Base-by-base conservation (phyloP, 2,329 filamentous ascomycete species). In the Lasiodiplodia hormozganensis region DNA sequence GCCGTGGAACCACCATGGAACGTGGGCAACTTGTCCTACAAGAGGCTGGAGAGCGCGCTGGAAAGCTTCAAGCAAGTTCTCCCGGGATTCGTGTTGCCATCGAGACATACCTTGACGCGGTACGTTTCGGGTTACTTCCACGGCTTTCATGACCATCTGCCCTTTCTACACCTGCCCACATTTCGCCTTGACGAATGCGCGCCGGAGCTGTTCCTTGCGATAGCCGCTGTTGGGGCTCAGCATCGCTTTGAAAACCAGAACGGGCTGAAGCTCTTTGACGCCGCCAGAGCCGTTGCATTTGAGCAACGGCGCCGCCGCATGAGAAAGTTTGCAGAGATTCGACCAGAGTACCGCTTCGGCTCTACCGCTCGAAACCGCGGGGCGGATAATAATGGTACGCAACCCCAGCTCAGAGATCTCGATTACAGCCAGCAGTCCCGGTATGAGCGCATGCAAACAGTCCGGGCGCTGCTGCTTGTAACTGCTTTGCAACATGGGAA, bases 401-500 rank as follows among this genome's bases (percentile, higher is more conserved):
- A 67, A 71, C 31, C 65, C 65, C 14, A 69, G 68, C 5, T 71
- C 71, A 14, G 69, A 70, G 49, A 62, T 49, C 4, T 58, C 51
- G 12, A 67, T 65, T 40, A 54, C 51, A 25, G 60, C 69, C 18
- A 68, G 69, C 60, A 71, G 70, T n/a, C 69, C 66, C 21, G 75
- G 74, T 2, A 74, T 73, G 0, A 76, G 74, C 75, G 64, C 69
- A 36, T 77, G 18, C 74, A 77, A 60, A 70, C 74, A 69, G 74
- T 71, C 0, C 76, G 76, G 43, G 76, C 75, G 12, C 62, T 77
- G 18, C 70, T 77, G 2, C 74, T 77, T 10, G 72, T 77, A 7
- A 75, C 77, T 3, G 74, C 73, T 77, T 74, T 68, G 74, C 74
- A 23, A 76, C 76, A 0, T 78, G 76, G 77, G 76, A 77, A 65